Percentiles rank a stretch among this genome's conserved stretches.
These are phyloP conservation scores for Floccularia luteovirens DNA, from an alignment of 768 basidiomycete genomes.

Conservation along the genomic window DNA sequence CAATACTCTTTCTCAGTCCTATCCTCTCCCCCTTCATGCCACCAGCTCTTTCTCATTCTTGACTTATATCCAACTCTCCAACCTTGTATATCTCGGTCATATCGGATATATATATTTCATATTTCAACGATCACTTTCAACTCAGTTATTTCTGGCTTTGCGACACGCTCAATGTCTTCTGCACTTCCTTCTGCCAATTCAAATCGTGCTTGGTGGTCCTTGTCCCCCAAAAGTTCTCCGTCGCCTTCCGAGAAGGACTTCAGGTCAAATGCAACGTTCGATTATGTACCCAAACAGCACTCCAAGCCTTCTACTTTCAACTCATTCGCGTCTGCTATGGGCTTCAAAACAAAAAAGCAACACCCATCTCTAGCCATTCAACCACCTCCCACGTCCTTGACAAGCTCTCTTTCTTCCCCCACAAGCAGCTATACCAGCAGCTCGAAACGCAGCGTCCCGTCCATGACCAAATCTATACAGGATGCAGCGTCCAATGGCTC, in stretches of 20 bases:
- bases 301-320: slow-evolving; percentile 26
- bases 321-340: slow-evolving; percentile 52
- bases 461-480: slow-evolving; percentile 46
- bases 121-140: too few species aligned
- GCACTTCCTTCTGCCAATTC: too few species aligned
- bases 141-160: too few species aligned
- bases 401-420: slow-evolving; percentile 10
- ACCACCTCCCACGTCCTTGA: slow-evolving; percentile 27
- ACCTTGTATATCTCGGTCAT: too few species aligned
- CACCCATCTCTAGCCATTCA: slow-evolving; percentile 42
- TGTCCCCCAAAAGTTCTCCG: slow-evolving; percentile 18
- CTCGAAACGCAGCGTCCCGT: slow-evolving; percentile 24
- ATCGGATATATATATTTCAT: too few species aligned
- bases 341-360: slow-evolving; percentile 56
- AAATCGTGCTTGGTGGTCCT: slow-evolving; percentile 43
- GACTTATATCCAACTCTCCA: too few species aligned
- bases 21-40: too few species aligned
- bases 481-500: slow-evolving; percentile 55
- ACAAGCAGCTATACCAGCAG: slow-evolving; percentile 13
- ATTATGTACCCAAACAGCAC: background rate
- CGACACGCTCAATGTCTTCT: too few species aligned
- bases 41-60: too few species aligned
- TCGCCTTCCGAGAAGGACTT: background rate
- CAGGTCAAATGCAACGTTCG: background rate
- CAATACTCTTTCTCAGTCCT: too few species aligned